Evolutionary conservation across 1,139 yeast genomes (phyloP), one percentile per base, ranked within the genome.

Genomic region (Taphrina communis): DNA sequence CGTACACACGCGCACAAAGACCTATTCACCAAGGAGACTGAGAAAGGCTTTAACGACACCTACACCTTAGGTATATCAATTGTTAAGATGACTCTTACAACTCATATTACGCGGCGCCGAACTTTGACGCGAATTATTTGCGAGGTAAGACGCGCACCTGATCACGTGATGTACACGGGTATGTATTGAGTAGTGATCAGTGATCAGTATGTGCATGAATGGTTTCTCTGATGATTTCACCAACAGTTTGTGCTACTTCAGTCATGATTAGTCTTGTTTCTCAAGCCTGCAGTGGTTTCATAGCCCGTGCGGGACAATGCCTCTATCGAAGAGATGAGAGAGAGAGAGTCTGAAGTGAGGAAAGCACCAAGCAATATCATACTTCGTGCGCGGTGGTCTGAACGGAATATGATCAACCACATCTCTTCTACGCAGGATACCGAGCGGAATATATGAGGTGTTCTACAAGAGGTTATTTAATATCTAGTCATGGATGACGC

Each of bases 401-500:
- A 25, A 1, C 4, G 1, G 25, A 25, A 25, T 25, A 4, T 25
- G 4, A 1, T 25, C 25, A 1, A 2, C 1, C 25, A 25, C 25
- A 25, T 25, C 25, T 25, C 25, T 4, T 25, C 3, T 4, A 25
- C 4, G 25, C 4, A 25, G 25, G 25, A 25, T 25, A 25, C 3
- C 25, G 25, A 25, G 3, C 25, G 25, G 4, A 25, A 25, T 25
- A 25, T 25, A n/a, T n/a, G n/a, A n/a, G n/a, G n/a, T n/a, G n/a
- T n/a, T n/a, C n/a, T 17, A 17, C 17, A 17, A 17, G 17, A 17
- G 17, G 1, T 17, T 6, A 42, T 14, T n/a, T n/a, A n/a, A n/a
- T n/a, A n/a, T n/a, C n/a, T 44, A 44, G n/a, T 44, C 48, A 44
- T 44, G 48, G 1, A 44, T 44, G 19, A 75, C 70, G 19, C 66